Conservation (phyloP, 352 stramenopile genomes). For the Phytophthora pisi region DNA sequence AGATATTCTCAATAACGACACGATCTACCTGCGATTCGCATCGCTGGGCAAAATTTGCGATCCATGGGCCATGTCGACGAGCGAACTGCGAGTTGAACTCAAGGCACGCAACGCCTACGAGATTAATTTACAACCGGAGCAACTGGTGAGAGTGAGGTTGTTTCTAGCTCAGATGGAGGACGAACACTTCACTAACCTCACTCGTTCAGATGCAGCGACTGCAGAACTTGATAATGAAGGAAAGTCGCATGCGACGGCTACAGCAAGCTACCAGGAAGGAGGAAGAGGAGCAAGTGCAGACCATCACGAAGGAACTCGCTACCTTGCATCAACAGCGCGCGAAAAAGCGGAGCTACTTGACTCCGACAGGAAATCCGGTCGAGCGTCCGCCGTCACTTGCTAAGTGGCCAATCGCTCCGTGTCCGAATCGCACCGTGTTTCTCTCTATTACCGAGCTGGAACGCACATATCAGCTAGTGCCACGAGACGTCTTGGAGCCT, state of each 20-base stretch:
- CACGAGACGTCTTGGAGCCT: conserved; percentile 67
- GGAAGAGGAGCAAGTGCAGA: conserved; percentile 46
- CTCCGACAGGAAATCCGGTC: conserved; percentile 16
- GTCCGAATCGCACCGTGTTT: conserved; percentile 65
- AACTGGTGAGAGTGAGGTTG: conserved; percentile 48
- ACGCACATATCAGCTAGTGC: conserved; percentile 62
- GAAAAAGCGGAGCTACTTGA: conserved; percentile 25
- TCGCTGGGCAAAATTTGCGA: conserved; percentile 70
- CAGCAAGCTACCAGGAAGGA: conserved; percentile 70
- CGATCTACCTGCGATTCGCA: conserved; percentile 71
- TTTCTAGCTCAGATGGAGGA: not conserved
- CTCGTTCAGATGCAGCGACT: conserved; percentile 59
- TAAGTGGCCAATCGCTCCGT: conserved; percentile 60
- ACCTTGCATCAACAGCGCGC: conserved; percentile 33
- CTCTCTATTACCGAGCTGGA: conserved; percentile 74
- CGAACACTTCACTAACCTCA: not conserved
- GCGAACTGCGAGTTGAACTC: conserved; percentile 66
- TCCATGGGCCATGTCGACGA: conserved; percentile 81
- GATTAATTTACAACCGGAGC: conserved; percentile 65
- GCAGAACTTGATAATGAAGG: conserved; percentile 60
- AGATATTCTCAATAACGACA: conserved; percentile 77
- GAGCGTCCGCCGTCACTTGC: conserved; percentile 53
- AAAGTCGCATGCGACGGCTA: conserved; percentile 69
- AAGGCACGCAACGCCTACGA: conserved; percentile 64
- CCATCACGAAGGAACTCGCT: conserved; percentile 63